Evolutionary conservation across 1,139 yeast species (phyloP), one percentile per base, ranked within the genome.

Genomic region (Diutina neorugosa): DNA sequence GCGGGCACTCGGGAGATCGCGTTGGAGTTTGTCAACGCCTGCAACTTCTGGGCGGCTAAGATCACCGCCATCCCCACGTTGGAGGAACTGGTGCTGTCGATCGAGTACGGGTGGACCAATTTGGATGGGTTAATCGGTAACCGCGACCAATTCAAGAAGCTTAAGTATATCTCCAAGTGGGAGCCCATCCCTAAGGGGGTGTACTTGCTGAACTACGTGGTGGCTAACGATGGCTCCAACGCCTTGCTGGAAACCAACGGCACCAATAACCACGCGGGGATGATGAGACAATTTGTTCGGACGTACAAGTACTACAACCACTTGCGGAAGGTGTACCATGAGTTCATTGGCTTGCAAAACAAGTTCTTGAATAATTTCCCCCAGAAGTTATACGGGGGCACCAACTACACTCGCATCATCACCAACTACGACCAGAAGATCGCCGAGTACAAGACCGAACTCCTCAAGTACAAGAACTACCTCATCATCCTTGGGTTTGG

Each of bases 1-100:
- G 78, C 95, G 0, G 88, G 89, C 19, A 82, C 89, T 16, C 66
- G 70, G 49, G 86, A 82, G 59, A 78, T 81, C 57, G 94, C 96
- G 0, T 70, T 74, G 52, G 88, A 82, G 62, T 88, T 81, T 64
- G 80, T 86, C 40, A 80, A 84, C 59, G 78, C 93, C 2, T 84
- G 95, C 67, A 89, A 89, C 66, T 89, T 87, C 65, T 89, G 96
- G 96, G 89, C 96, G 2, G 86, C 94, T 2, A 77, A 93, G 59
- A 80, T 85, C 42, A 84, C 95, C 14, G 85, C 90, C 16, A 83
- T 86, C 34, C 96, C 96, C n/a, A 66, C 79, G 1, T 65, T 69
- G 58, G 80, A 75, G 59, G 78, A 74, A 59, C 70, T 87, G 55
- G 80, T 87, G 12, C 78, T 90, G 1, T 85, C 86, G 50, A 77